Evolutionary conservation across 2,329 filamentous ascomycete genomes (phyloP).

Genomic region (Stachybotrys elegans): DNA sequence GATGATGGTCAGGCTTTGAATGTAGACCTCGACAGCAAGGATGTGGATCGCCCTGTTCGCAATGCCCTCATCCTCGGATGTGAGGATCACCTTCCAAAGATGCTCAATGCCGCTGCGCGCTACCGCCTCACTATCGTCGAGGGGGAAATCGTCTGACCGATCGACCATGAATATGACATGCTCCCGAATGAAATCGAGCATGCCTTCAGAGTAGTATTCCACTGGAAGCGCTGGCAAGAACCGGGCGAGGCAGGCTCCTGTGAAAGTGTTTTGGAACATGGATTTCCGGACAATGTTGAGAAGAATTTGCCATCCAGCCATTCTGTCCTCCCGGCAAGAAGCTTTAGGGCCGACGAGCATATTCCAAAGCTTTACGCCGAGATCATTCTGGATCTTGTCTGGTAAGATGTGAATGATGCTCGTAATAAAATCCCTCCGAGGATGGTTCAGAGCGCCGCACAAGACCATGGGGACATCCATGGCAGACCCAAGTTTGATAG

Average conservation of each 20-base stretch:
- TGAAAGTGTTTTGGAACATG: slow-evolving; percentile 49
- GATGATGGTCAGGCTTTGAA: slow-evolving; percentile 50
- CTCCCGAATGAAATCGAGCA: slow-evolving; percentile 58
- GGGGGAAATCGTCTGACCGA: slow-evolving; percentile 35
- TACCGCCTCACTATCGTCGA: slow-evolving; percentile 47
- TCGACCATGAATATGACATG: slow-evolving; percentile 43
- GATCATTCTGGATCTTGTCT: slow-evolving; percentile 53
- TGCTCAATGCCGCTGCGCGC: slow-evolving; percentile 58
- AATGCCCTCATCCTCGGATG: slow-evolving; percentile 58
- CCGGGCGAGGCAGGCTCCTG: slow-evolving; percentile 46
- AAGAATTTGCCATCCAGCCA: slow-evolving; percentile 65
- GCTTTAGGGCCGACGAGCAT: slow-evolving; percentile 63
- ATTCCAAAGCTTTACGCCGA: slow-evolving; percentile 65
- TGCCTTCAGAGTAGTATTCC: slow-evolving; percentile 53
- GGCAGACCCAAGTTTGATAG: slow-evolving; percentile 26
- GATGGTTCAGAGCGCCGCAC: slow-evolving; percentile 42
- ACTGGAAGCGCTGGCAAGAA: slow-evolving; percentile 55
- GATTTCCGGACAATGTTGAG: slow-evolving; percentile 38
- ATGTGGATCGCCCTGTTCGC: slow-evolving; percentile 64
- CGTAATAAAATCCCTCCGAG: slow-evolving; percentile 52
- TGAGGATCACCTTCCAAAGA: slow-evolving; percentile 79
- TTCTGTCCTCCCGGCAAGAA: slow-evolving; percentile 54
- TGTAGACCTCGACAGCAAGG: slow-evolving; percentile 67
- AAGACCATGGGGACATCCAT: slow-evolving; percentile 39
- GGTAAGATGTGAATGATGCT: slow-evolving; percentile 58